Percentiles rank a stretch among this genome's conserved stretches.
Evolutionary conservation across 2,329 filamentous ascomycete genomes (phyloP).

Genomic region (Emmonsiellopsis sp.): DNA sequence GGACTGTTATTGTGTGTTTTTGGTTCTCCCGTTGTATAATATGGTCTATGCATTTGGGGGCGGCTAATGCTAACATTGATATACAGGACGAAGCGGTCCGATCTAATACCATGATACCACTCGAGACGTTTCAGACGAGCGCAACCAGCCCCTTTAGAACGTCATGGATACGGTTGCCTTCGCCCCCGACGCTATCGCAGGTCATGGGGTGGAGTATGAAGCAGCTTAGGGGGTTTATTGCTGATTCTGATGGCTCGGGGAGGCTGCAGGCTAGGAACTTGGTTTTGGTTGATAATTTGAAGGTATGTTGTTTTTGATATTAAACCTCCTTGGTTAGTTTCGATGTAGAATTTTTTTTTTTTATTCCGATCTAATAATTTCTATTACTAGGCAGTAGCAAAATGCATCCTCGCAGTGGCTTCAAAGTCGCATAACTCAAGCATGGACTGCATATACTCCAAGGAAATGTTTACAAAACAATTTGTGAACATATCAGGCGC

Average conservation of each 20-base stretch:
- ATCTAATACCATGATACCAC: conserved; percentile 59
- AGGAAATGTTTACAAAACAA: conserved; percentile 52
- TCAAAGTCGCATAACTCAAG: conserved; percentile 37
- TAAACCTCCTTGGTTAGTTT: not conserved
- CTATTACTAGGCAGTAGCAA: conserved; percentile 40
- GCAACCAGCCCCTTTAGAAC: conserved; percentile 63
- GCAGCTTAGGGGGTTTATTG: conserved; percentile 52
- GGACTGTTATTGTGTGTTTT: conserved; percentile 56
- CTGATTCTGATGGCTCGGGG: conserved; percentile 31
- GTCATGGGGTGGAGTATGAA: conserved; percentile 67
- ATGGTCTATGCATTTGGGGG: not conserved
- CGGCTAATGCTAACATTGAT: not conserved
- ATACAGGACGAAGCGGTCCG: conserved; percentile 58
- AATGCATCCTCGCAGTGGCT: conserved; percentile 42
- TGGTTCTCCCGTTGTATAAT: not conserved
- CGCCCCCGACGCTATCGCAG: conserved; percentile 52
- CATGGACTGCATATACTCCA: conserved; percentile 61
- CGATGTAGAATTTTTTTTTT: not conserved
- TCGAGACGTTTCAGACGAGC: conserved; percentile 57
- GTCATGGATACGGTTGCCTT: conserved; percentile 49
- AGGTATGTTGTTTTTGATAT: conserved; percentile 37
- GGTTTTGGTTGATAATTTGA: conserved; percentile 48
- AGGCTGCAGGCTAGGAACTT: conserved; percentile 33
- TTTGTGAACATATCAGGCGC: conserved; percentile 48
- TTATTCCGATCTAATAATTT: not conserved